Evolutionary conservation across 495 filamentous ascomycete genomes (phyloP).

Genomic region (Tuber magnatum): DNA sequence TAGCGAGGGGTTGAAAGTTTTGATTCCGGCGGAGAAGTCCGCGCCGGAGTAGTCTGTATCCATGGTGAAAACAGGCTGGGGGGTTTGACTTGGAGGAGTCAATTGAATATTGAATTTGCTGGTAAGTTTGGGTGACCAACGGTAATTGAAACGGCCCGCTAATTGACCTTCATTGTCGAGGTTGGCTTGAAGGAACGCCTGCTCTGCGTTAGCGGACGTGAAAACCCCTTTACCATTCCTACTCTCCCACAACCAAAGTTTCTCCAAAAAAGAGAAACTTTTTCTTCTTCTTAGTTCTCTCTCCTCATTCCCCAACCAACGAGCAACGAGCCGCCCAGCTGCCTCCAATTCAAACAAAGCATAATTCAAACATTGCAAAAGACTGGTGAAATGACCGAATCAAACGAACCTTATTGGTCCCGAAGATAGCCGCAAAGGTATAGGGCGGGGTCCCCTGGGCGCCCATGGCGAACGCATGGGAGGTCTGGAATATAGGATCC

Average conservation of each 20-base stretch:
- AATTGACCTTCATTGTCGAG: constrained; percentile 82
- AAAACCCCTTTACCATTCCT: neutral
- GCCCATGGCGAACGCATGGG: constrained; percentile 92
- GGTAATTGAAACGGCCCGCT: constrained; percentile 78
- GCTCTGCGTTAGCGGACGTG: constrained; percentile 16
- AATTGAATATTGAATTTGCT: constrained; percentile 82
- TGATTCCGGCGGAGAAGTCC: constrained; percentile 86
- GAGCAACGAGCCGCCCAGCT: neutral
- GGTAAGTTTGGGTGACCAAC: constrained; percentile 66
- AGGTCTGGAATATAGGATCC: constrained; percentile 89
- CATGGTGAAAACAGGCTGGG: constrained; percentile 72
- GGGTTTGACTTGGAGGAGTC: constrained; percentile 53
- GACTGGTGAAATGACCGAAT: constrained; percentile 5
- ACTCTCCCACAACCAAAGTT: neutral
- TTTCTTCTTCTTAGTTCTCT: neutral
- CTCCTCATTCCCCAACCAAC: neutral
- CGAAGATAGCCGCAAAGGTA: constrained; percentile 86
- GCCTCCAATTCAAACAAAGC: neutral
- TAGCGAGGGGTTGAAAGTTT: constrained; percentile 85
- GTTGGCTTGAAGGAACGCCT: constrained; percentile 94
- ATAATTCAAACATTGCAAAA: neutral
- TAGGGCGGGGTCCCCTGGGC: constrained; percentile 81
- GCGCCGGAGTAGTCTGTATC: constrained; percentile 89
- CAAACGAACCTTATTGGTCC: constrained; percentile 72
- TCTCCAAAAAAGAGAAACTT: neutral